phyloP scores from a whole-genome alignment of 2,329 filamentous ascomycete genomes.

The Rhytidhysteron rufulum region DNA sequence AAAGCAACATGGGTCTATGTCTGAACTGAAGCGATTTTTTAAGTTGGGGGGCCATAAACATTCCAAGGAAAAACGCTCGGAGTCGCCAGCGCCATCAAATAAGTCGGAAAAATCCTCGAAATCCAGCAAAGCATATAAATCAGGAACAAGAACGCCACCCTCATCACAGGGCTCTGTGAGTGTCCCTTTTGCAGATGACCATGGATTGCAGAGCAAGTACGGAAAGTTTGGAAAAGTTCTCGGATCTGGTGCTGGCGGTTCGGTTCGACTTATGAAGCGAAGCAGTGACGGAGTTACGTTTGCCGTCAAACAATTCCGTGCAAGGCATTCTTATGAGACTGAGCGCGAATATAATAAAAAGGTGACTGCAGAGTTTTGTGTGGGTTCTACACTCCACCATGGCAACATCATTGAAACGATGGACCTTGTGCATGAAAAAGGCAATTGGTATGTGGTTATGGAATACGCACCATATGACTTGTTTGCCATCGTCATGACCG shows the following conservation, averaged over 20 bases:
- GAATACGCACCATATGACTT: conserved; percentile 95
- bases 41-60: conserved; percentile 63
- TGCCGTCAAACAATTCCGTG: conserved; percentile 94
- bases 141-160: conserved; percentile 37
- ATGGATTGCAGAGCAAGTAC: conserved; percentile 85
- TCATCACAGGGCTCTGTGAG: conserved; percentile 23
- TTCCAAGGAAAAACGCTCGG: conserved; percentile 58
- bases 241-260: conserved; percentile 90
- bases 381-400: conserved; percentile 93
- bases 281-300: conserved; percentile 91
- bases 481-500: conserved; percentile 98
- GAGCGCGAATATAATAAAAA: conserved; percentile 98
- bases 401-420: conserved; percentile 98
- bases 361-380: conserved; percentile 95
- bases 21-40: conserved; percentile 95
- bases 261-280: conserved; percentile 89
- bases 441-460: conserved; percentile 98
- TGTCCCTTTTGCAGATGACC: conserved; percentile 90
- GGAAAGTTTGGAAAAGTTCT: conserved; percentile 93
- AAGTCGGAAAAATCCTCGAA: conserved; percentile 59
- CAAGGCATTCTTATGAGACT: conserved; percentile 86
- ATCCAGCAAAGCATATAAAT: conserved; percentile 44
- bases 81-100: conserved; percentile 59
- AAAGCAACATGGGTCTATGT: conserved; percentile 70
- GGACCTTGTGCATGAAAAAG: conserved; percentile 92